phyloP scores from a whole-genome alignment of 495 filamentous ascomycete species.

The Neurospora tetraspora region DNA sequence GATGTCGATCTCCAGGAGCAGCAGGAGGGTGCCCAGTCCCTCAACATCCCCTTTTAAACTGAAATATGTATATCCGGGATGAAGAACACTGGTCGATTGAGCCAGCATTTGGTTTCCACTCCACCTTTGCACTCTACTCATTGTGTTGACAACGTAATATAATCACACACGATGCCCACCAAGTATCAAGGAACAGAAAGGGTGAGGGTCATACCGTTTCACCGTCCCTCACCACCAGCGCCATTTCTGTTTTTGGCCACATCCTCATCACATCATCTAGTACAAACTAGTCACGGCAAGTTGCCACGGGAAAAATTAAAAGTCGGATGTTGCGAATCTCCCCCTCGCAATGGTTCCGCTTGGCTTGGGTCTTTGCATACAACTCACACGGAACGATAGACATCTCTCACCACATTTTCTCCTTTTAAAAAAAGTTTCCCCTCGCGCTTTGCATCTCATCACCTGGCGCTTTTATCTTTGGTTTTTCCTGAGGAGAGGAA shows the following conservation, averaged over 20 bases:
- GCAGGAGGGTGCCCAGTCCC: constrained; percentile 53
- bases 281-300: background rate
- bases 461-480: background rate
- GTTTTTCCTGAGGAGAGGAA: background rate
- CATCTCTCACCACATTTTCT: constrained; percentile 2
- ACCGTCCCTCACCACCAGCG: background rate
- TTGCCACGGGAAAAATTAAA: background rate
- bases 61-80: constrained; percentile 1
- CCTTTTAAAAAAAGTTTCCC: background rate
- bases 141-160: constrained; percentile 13
- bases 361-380: constrained; percentile 9
- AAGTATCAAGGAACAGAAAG: constrained; percentile 1
- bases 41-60: constrained; percentile 48
- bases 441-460: background rate
- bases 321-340: background rate
- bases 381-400: constrained; percentile 7
- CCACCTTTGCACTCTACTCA: constrained; percentile 13
- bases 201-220: background rate
- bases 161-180: constrained; percentile 10
- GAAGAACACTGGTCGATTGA: background rate
- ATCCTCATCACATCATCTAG: background rate
- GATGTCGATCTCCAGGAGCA: constrained; percentile 87
- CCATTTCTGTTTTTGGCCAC: background rate
- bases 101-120: background rate
- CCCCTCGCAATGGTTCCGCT: background rate